Conservation (phyloP, 1,284 basidiomycete species). For the Hypsizygus ulmarius region DNA sequence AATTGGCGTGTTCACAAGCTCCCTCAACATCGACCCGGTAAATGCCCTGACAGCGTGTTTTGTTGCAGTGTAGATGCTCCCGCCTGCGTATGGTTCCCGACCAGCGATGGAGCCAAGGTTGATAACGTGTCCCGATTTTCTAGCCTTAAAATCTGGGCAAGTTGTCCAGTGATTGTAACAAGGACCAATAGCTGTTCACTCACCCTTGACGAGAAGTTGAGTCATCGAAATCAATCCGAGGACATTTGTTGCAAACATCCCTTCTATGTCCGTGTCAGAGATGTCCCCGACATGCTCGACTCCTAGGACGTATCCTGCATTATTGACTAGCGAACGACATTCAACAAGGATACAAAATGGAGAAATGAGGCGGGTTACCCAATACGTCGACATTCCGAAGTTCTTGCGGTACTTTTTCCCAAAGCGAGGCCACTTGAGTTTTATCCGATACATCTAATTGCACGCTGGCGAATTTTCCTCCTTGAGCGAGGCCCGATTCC, state of each 20-base stretch:
- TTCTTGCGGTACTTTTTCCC: conserved; percentile 66
- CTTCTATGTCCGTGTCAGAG: conserved; percentile 69
- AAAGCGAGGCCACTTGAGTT: conserved; percentile 60
- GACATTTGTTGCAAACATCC: conserved; percentile 94
- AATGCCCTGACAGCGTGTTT: conserved; percentile 92
- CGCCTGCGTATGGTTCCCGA: conserved; percentile 87
- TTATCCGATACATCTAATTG: conserved; percentile 77
- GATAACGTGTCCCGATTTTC: conserved; percentile 89
- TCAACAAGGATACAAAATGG: conserved; percentile 4
- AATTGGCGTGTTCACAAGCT: conserved; percentile 89
- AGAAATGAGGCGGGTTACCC: conserved; percentile 40
- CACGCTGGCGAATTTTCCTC: conserved; percentile 67
- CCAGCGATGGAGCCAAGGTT: conserved; percentile 95
- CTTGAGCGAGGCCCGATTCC: conserved; percentile 66
- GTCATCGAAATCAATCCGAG: conserved; percentile 84
- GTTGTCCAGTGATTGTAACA: neutral
- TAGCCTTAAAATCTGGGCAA: conserved; percentile 80
- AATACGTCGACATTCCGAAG: conserved; percentile 73
- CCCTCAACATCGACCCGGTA: conserved; percentile 78
- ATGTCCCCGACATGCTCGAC: conserved; percentile 83
- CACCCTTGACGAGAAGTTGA: conserved; percentile 74
- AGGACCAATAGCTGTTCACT: conserved; percentile 13
- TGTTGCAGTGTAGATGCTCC: conserved; percentile 79
- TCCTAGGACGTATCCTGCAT: conserved; percentile 85
- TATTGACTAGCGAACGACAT: conserved; percentile 61